Conservation (phyloP, 2,329 filamentous ascomycete genomes). For the Fusarium sp. region DNA sequence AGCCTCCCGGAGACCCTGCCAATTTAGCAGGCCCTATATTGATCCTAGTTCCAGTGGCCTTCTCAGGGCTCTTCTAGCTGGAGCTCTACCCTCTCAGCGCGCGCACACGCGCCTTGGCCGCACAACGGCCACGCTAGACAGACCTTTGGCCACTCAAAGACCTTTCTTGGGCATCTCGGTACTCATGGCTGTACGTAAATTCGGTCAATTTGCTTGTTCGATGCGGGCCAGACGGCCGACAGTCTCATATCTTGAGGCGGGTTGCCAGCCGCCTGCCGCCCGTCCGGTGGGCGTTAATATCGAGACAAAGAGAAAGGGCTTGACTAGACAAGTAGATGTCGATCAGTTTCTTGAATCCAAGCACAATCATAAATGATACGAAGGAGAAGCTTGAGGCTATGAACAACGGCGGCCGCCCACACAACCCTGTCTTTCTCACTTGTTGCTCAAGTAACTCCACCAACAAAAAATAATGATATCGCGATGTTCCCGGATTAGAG, state of each 20-base stretch:
- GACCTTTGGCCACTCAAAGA: slow-evolving; percentile 2
- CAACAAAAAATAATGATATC: slow-evolving; percentile 6
- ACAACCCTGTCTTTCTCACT: background rate
- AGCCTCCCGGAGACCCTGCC: slow-evolving; percentile 3
- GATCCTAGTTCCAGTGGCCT: background rate
- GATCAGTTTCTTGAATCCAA: background rate
- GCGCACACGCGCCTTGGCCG: slow-evolving; percentile 7
- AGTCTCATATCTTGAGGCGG: slow-evolving; percentile 15
- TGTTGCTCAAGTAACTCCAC: slow-evolving; percentile 15
- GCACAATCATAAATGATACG: background rate
- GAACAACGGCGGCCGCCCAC: background rate
- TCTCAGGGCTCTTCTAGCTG: background rate
- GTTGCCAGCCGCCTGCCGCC: background rate
- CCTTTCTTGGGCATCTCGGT: background rate
- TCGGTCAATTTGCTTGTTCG: slow-evolving; percentile 5
- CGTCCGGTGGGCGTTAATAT: background rate
- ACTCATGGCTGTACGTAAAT: slow-evolving; percentile 21
- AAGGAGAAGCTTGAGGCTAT: background rate
- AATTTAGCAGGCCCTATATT: background rate
- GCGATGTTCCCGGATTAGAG: background rate
- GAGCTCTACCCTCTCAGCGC: slow-evolving; percentile 7
- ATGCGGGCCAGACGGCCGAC: background rate
- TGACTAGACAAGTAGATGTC: background rate
- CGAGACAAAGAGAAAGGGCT: background rate
- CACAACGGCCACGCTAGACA: slow-evolving; percentile 8